Evolutionary conservation across 441 rosid genomes (phyloP).

Genomic region (Syzygium malaccense): DNA sequence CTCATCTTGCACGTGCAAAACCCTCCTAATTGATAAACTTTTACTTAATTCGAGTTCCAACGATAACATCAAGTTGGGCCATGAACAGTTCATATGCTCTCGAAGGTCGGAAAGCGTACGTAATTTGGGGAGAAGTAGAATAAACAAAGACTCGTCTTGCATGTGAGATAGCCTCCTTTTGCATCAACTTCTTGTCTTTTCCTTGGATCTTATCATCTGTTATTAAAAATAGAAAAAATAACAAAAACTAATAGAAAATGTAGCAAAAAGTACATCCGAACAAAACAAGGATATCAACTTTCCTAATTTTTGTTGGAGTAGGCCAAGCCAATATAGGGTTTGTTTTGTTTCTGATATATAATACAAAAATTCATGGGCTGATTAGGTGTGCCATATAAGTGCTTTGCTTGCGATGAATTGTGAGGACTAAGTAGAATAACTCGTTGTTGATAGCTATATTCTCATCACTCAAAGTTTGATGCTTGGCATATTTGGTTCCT

Average conservation of each 20-base stretch:
- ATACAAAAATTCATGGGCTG: neutral
- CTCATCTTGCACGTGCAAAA: neutral
- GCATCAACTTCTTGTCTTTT: too few species aligned
- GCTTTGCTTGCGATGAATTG: neutral
- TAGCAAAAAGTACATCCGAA: too few species aligned
- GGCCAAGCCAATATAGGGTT: neutral
- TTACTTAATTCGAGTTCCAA: neutral
- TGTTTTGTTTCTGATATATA: neutral
- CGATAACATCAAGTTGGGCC: neutral
- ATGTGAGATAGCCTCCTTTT: too few species aligned
- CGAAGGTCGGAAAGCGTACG: neutral
- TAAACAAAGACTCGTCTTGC: neutral
- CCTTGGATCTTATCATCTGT: too few species aligned
- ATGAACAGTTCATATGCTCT: neutral
- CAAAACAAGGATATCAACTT: too few species aligned
- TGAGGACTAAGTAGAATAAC: neutral
- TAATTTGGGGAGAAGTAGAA: neutral
- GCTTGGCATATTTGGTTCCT: too few species aligned
- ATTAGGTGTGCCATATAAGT: neutral
- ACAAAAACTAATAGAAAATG: too few species aligned
- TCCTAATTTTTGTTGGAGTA: too few species aligned
- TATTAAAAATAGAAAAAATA: too few species aligned
- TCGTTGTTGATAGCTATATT: neutral
- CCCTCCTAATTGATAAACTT: neutral
- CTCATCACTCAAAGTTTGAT: too few species aligned